These are phyloP conservation scores for Camelina laxa DNA, from an alignment of 345 rosid genomes.

Conservation along the genomic window DNA sequence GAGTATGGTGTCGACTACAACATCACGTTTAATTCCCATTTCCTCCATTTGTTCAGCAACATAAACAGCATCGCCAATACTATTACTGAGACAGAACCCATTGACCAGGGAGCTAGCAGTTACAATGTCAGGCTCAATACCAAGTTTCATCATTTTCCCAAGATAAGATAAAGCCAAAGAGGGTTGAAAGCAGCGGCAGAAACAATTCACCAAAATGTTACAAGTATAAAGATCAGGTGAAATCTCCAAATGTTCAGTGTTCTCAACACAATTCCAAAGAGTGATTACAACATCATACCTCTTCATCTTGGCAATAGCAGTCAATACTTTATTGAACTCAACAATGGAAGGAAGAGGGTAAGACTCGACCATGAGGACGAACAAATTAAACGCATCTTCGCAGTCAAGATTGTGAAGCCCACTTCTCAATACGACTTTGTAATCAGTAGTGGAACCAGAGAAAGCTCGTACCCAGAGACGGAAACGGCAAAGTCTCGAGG, in stretches of 20 bases:
- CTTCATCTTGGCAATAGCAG: slow-evolving; percentile 34
- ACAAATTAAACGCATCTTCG: slow-evolving; percentile 31
- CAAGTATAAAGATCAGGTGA: slow-evolving; percentile 42
- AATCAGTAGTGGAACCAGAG: background rate
- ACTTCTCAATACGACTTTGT: slow-evolving; percentile 25
- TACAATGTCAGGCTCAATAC: slow-evolving; percentile 38
- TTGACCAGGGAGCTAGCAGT: slow-evolving; percentile 32
- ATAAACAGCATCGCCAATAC: background rate
- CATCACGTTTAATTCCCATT: slow-evolving; percentile 28
- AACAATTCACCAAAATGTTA: slow-evolving; percentile 40
- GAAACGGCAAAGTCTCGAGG: slow-evolving; percentile 6
- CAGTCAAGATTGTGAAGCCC: slow-evolving; percentile 12
- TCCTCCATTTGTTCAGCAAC: slow-evolving; percentile 29
- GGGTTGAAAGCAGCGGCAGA: slow-evolving; percentile 31
- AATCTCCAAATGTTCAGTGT: background rate
- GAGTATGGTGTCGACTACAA: slow-evolving; percentile 26
- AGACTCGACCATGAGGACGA: slow-evolving; percentile 29
- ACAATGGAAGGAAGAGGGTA: slow-evolving; percentile 39
- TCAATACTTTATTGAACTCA: slow-evolving; percentile 40
- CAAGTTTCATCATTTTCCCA: slow-evolving; percentile 41
- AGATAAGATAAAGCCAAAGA: slow-evolving; percentile 30
- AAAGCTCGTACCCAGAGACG: slow-evolving; percentile 20
- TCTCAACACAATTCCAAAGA: slow-evolving; percentile 21
- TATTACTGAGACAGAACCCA: slow-evolving; percentile 26
- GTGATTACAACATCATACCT: slow-evolving; percentile 32